Percentiles rank a stretch among this genome's conserved stretches.
Evolutionary conservation across 2,329 filamentous ascomycete genomes (phyloP).

Genomic region (Aspergillus pseudonomiae): DNA sequence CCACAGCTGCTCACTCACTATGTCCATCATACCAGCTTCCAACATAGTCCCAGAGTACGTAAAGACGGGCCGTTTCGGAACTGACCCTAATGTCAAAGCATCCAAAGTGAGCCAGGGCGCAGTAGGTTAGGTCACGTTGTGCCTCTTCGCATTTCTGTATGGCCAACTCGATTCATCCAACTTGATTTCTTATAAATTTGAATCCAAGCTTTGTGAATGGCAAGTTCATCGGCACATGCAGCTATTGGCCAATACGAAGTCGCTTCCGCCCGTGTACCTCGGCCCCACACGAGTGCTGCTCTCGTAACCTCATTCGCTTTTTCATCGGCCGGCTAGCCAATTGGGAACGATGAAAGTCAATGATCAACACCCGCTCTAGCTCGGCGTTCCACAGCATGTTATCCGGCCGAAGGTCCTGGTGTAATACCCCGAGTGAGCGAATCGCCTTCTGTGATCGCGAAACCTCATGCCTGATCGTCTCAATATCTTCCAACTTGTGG

Average conservation of each 20-base stretch:
- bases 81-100: not conserved
- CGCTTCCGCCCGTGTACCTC: not conserved
- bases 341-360: not conserved
- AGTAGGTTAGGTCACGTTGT: not conserved
- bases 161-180: not conserved
- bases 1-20: not conserved
- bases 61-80: not conserved
- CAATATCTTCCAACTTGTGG: too few relatives aligned
- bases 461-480: constrained; percentile 11
- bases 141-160: not conserved
- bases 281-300: not conserved
- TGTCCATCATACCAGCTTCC: not conserved
- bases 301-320: constrained; percentile 2
- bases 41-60: not conserved
- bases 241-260: not conserved
- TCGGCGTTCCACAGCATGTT: constrained; percentile 22
- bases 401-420: constrained; percentile 17
- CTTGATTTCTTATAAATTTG: not conserved
- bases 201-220: not conserved
- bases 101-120: not conserved
- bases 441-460: constrained; percentile 16
- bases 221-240: not conserved
- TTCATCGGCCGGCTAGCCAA: constrained; percentile 14
- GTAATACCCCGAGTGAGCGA: constrained; percentile 11
- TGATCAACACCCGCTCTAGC: constrained; percentile 12